phyloP scores from a whole-genome alignment of 2,329 filamentous ascomycete genomes.

The Botryotinia globosa region DNA sequence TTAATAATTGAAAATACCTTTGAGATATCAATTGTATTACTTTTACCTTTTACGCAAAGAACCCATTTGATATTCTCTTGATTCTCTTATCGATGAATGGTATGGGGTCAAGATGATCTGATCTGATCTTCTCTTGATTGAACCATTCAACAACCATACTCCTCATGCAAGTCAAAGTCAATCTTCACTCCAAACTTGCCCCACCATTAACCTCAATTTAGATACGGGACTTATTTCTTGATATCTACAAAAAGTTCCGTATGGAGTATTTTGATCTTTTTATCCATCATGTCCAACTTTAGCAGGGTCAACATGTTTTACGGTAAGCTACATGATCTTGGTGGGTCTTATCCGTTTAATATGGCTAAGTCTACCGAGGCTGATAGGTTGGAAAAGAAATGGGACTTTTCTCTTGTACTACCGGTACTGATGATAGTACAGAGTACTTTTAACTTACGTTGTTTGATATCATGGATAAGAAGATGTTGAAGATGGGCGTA shows the following conservation, averaged over 20 bases:
- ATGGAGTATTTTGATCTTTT: background rate
- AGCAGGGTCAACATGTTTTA: conserved; percentile 17
- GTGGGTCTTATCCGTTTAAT: conserved; percentile 9
- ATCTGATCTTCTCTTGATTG: conserved; percentile 6
- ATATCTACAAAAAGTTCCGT: background rate
- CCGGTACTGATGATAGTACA: background rate
- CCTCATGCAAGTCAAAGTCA: conserved; percentile 8
- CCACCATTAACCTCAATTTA: background rate
- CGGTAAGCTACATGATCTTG: conserved; percentile 13
- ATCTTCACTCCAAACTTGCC: background rate
- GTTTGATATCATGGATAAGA: conserved; percentile 5
- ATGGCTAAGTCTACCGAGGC: conserved; percentile 11
- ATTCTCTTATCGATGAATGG: conserved; percentile 9
- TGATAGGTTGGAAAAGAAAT: background rate
- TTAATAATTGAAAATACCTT: background rate
- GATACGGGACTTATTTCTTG: background rate
- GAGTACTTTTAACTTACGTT: background rate
- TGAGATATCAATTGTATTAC: conserved; percentile 1
- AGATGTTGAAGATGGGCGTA: background rate
- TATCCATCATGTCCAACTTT: background rate
- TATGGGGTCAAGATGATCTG: background rate
- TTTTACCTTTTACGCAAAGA: background rate
- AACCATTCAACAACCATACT: background rate
- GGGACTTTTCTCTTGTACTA: background rate
- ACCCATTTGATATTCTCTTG: background rate